Conservation (phyloP, 129 eudicot species). For the Centella asiatica region DNA sequence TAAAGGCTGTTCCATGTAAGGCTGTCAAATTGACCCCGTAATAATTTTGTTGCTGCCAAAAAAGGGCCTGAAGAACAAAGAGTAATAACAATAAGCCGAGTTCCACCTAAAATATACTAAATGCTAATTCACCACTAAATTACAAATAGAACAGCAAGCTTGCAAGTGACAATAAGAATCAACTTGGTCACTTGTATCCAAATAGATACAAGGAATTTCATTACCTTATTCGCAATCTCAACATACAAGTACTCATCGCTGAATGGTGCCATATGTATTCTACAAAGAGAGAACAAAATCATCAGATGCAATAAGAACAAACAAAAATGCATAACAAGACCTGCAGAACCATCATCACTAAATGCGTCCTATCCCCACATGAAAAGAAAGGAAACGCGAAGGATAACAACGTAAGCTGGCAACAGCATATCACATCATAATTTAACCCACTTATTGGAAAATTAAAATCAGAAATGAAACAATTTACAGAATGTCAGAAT, state of each 20-base stretch:
- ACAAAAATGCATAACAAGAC: not conserved
- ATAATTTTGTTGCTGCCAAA: conserved; percentile 97
- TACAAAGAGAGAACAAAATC: conserved; percentile 22
- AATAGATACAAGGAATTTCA: not conserved
- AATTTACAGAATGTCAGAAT: too few relatives aligned
- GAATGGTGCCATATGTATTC: conserved; percentile 99
- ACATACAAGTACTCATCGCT: conserved; percentile 72
- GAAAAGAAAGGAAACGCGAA: too few relatives aligned
- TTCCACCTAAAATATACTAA: not conserved
- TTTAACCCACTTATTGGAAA: not conserved
- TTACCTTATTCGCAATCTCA: conserved; percentile 90
- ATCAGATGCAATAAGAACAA: conserved; percentile 1
- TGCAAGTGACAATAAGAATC: not conserved
- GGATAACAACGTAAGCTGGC: too few relatives aligned
- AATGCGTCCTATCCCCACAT: not conserved
- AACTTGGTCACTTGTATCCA: not conserved
- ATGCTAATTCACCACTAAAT: not conserved
- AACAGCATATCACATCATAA: too few relatives aligned
- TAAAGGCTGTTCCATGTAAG: conserved; percentile 78
- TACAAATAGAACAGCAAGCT: not conserved
- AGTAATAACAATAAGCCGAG: conserved; percentile 1
- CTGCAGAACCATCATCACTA: not conserved
- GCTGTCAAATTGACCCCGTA: conserved; percentile 91
- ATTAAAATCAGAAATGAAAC: not conserved
- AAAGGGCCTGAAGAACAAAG: conserved; percentile 58